These are phyloP conservation scores for Diaporthe sp. DNA, from an alignment of 2,329 filamentous ascomycete genomes.

Conservation along the genomic window DNA sequence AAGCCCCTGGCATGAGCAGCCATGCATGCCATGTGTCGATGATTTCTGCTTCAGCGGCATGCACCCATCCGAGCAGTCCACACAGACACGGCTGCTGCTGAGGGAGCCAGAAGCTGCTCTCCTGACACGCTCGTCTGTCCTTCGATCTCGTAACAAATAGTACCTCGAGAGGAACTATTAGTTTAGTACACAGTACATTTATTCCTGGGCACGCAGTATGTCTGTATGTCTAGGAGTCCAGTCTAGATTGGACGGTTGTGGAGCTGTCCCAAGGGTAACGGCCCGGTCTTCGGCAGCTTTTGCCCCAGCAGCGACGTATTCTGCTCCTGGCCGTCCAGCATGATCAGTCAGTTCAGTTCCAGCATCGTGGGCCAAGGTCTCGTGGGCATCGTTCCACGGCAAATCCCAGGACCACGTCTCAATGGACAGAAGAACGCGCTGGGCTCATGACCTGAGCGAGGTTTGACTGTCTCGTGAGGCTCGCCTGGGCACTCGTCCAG, in stretches of 20 bases:
- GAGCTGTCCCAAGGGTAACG: constrained; percentile 22
- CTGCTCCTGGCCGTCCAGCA: background rate
- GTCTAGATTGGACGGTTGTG: constrained; percentile 21
- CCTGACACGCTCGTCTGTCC: background rate
- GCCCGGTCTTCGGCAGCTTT: constrained; percentile 39
- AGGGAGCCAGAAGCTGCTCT: background rate
- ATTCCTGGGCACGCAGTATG: background rate
- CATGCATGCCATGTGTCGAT: background rate
- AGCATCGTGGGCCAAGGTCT: constrained; percentile 7
- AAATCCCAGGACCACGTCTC: background rate
- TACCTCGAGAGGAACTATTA: background rate
- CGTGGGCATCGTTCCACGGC: constrained; percentile 13
- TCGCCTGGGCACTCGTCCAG: background rate
- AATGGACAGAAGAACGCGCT: background rate
- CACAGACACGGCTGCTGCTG: too few species aligned
- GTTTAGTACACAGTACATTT: background rate
- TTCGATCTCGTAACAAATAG: background rate
- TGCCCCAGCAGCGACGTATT: constrained; percentile 23
- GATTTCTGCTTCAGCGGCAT: too few species aligned
- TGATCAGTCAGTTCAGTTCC: constrained; percentile 16
- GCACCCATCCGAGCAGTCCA: too few species aligned
- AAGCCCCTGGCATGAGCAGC: constrained; percentile 9
- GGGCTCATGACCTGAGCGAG: constrained; percentile 7
- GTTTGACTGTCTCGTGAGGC: constrained; percentile 15
- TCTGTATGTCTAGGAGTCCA: background rate